These are phyloP conservation scores for Niveomyces coronatus DNA, from an alignment of 2,329 filamentous ascomycete species.

Conservation along the genomic window DNA sequence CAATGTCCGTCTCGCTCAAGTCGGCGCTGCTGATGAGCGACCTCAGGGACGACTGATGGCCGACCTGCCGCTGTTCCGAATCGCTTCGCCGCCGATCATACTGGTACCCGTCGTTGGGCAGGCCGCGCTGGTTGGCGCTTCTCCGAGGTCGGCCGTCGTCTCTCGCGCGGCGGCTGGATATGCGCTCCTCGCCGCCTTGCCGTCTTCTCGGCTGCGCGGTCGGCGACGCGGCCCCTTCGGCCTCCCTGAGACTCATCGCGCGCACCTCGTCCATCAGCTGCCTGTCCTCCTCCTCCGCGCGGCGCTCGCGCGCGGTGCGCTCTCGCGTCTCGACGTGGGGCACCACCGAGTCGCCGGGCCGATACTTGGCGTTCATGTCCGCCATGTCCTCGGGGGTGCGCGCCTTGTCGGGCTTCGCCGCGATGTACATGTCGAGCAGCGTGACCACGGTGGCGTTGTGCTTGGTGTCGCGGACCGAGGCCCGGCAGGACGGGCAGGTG, in stretches of 20 bases:
- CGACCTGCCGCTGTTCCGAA: conserved; percentile 51
- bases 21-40: conserved; percentile 76
- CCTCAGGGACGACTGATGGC: conserved; percentile 81
- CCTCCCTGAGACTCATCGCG: conserved; percentile 62
- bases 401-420: conserved; percentile 65
- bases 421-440: conserved; percentile 77
- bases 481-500: conserved; percentile 89
- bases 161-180: conserved; percentile 22
- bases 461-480: conserved; percentile 72
- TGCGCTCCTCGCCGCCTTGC: conserved; percentile 19
- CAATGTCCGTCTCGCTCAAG: conserved; percentile 65
- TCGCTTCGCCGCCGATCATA: conserved; percentile 31
- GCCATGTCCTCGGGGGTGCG: conserved; percentile 63
- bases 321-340: conserved; percentile 45
- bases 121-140: conserved; percentile 26
- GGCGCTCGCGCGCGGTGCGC: conserved; percentile 41
- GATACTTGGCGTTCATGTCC: conserved; percentile 67
- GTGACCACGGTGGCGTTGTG: conserved; percentile 88
- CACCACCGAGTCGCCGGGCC: conserved; percentile 70
- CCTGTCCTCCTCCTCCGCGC: conserved; percentile 55
- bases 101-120: conserved; percentile 22
- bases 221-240: conserved; percentile 37
- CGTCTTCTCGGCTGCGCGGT: neutral
- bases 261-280: conserved; percentile 62
- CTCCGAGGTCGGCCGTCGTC: conserved; percentile 24